These are phyloP conservation scores for Coniochaeta sp. DNA, from an alignment of 2,329 filamentous ascomycete genomes.

Conservation along the genomic window DNA sequence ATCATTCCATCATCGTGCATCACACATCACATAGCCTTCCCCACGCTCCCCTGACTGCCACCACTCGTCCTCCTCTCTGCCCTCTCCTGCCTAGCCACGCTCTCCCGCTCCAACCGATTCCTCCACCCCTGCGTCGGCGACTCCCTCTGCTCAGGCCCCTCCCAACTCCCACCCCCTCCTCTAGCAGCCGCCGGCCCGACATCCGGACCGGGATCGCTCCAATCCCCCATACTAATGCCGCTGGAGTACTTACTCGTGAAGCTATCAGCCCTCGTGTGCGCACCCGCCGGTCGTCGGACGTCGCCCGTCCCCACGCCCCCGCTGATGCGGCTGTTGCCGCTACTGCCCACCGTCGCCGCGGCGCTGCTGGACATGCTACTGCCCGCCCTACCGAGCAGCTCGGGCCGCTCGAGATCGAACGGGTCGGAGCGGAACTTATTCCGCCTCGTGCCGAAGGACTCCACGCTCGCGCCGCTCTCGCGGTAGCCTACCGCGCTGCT, in stretches of 20 bases:
- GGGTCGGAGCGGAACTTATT: slow-evolving; percentile 57
- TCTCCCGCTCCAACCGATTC: slow-evolving; percentile 10
- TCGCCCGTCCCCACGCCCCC: slow-evolving; percentile 11
- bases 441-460: slow-evolving; percentile 35
- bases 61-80: slow-evolving; percentile 17
- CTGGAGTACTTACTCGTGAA: slow-evolving; percentile 42
- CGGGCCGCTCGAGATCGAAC: slow-evolving; percentile 54
- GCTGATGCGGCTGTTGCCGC: slow-evolving; percentile 12
- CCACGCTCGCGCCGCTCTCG: slow-evolving; percentile 34
- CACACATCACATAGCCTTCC: slow-evolving; percentile 25
- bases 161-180: slow-evolving; percentile 16
- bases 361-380: slow-evolving; percentile 19
- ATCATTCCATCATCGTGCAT: background rate
- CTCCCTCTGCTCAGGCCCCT: slow-evolving; percentile 17
- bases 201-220: slow-evolving; percentile 49
- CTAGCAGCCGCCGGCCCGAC: slow-evolving; percentile 32
- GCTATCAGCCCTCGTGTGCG: slow-evolving; percentile 30
- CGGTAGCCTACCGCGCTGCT: slow-evolving; percentile 29
- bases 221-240: slow-evolving; percentile 38
- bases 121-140: slow-evolving; percentile 13
- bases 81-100: slow-evolving; percentile 9
- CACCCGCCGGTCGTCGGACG: slow-evolving; percentile 20
- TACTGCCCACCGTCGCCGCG: slow-evolving; percentile 12
- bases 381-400: slow-evolving; percentile 27
- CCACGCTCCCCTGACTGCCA: slow-evolving; percentile 21